Conservation (phyloP, 2,329 filamentous ascomycete genomes). For the Colletotrichum musicola region DNA sequence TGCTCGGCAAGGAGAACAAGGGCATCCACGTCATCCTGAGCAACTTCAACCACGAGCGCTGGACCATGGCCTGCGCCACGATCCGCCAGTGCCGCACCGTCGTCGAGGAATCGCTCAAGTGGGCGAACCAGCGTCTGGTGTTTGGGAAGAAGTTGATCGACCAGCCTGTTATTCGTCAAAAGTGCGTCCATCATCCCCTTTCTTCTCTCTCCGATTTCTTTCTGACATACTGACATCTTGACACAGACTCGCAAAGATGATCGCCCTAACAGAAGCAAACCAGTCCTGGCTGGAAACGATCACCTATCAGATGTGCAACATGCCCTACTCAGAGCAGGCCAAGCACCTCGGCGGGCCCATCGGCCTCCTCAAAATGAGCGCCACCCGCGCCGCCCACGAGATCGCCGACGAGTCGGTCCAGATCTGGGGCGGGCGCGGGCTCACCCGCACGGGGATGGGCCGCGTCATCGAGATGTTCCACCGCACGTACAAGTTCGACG, state of each 20-base stretch:
- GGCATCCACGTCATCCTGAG: slow-evolving; percentile 86
- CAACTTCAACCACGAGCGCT: slow-evolving; percentile 92
- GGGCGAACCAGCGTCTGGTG: slow-evolving; percentile 87
- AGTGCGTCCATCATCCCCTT: slow-evolving; percentile 62
- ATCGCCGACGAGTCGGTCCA: slow-evolving; percentile 87
- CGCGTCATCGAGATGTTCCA: slow-evolving; percentile 87
- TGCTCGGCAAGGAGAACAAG: slow-evolving; percentile 86
- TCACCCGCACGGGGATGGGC: slow-evolving; percentile 88
- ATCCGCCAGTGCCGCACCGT: slow-evolving; percentile 76
- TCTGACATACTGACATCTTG: slow-evolving; percentile 16
- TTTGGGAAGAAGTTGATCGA: slow-evolving; percentile 86
- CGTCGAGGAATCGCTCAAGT: slow-evolving; percentile 88
- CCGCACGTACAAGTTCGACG: slow-evolving; percentile 85
- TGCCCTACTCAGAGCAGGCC: slow-evolving; percentile 83
- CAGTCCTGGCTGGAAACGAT: slow-evolving; percentile 88
- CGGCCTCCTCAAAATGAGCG: slow-evolving; percentile 83
- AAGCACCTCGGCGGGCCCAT: slow-evolving; percentile 84
- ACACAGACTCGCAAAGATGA: slow-evolving; percentile 83
- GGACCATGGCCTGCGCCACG: slow-evolving; percentile 78
- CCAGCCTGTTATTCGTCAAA: slow-evolving; percentile 85
- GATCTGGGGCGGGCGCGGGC: slow-evolving; percentile 85
- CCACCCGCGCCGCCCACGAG: slow-evolving; percentile 82
- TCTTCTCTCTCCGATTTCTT: background rate
- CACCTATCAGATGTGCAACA: slow-evolving; percentile 89
- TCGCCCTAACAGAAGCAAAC: slow-evolving; percentile 82